Percentiles rank a stretch among this genome's conserved stretches.
phyloP scores from a whole-genome alignment of 768 basidiomycete genomes.

The Leccinum uliginosum region DNA sequence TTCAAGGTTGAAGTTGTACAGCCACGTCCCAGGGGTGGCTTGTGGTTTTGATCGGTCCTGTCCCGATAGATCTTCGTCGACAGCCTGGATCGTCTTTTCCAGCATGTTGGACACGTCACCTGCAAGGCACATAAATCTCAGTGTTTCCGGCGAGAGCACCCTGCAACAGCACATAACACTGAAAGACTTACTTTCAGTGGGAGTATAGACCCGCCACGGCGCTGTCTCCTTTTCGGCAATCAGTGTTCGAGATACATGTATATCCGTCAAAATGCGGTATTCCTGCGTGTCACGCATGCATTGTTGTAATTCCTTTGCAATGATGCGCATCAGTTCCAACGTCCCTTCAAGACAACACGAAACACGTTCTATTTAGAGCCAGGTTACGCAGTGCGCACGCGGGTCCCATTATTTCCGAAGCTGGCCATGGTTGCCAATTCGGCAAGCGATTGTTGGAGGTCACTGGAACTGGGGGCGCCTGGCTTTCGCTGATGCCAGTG shows the following conservation, averaged over 20 bases:
- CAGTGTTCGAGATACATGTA: not conserved
- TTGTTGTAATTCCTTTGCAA: not conserved
- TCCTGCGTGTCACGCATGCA: not conserved
- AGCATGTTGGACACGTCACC: slow-evolving; percentile 16
- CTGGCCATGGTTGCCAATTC: not conserved
- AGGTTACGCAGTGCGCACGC: slow-evolving; percentile 21
- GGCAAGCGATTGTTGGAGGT: not conserved
- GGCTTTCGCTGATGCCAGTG: too few relatives aligned
- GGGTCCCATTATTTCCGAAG: slow-evolving; percentile 23
- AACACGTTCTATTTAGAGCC: slow-evolving; percentile 14
- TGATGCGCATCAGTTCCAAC: not conserved
- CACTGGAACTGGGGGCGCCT: too few relatives aligned
- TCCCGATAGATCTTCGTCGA: slow-evolving; percentile 13
- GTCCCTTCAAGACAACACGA: not conserved
- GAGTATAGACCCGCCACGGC: not conserved
- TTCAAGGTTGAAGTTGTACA: too few relatives aligned
- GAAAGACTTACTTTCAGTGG: not conserved
- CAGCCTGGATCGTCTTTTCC: slow-evolving; percentile 16
- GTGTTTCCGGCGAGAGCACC: too few relatives aligned
- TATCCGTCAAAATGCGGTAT: not conserved
- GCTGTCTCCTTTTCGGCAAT: not conserved
- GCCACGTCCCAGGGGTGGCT: too few relatives aligned
- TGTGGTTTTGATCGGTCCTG: too few relatives aligned
- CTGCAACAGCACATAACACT: too few relatives aligned
- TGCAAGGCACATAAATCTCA: not conserved